These are phyloP conservation scores for Aspergillus persii DNA, from an alignment of 2,329 filamentous ascomycete genomes.

Conservation along the genomic window DNA sequence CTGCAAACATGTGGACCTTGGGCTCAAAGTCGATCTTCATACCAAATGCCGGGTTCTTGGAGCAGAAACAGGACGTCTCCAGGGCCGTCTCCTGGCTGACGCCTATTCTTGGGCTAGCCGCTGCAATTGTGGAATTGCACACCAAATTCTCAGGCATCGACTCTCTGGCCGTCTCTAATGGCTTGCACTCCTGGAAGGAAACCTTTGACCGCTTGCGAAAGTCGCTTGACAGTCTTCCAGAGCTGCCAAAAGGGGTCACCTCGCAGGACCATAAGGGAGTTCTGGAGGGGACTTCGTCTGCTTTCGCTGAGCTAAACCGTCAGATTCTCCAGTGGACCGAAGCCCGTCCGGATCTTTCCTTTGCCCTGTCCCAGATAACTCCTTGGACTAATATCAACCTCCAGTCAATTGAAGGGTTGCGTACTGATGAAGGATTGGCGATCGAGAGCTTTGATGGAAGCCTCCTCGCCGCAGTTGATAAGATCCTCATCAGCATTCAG, in stretches of 20 bases:
- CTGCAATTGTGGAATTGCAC: constrained; percentile 64
- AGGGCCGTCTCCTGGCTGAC: constrained; percentile 59
- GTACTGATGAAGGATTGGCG: constrained; percentile 20
- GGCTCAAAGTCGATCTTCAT: constrained; percentile 25
- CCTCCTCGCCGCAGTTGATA: constrained; percentile 67
- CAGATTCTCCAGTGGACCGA: constrained; percentile 47
- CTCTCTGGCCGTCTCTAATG: constrained; percentile 45
- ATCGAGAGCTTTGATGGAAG: constrained; percentile 54
- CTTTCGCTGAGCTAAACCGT: constrained; percentile 29
- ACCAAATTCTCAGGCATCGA: constrained; percentile 59
- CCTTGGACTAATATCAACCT: constrained; percentile 57
- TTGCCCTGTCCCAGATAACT: constrained; percentile 64
- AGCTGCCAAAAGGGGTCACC: constrained; percentile 53
- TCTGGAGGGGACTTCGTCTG: constrained; percentile 26
- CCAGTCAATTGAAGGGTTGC: constrained; percentile 7
- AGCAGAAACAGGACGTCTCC: constrained; percentile 24
- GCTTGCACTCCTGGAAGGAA: constrained; percentile 52
- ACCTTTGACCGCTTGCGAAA: constrained; percentile 47
- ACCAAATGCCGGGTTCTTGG: constrained; percentile 11
- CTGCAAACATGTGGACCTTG: constrained; percentile 34
- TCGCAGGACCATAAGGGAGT: constrained; percentile 30
- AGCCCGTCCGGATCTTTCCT: constrained; percentile 59
- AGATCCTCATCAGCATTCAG: constrained; percentile 76
- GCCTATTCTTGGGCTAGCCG: constrained; percentile 63
- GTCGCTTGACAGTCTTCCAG: constrained; percentile 44